Evolutionary conservation across 768 basidiomycete species (phyloP), one percentile per base, ranked within the genome.

Genomic region (Ramaria sp.): DNA sequence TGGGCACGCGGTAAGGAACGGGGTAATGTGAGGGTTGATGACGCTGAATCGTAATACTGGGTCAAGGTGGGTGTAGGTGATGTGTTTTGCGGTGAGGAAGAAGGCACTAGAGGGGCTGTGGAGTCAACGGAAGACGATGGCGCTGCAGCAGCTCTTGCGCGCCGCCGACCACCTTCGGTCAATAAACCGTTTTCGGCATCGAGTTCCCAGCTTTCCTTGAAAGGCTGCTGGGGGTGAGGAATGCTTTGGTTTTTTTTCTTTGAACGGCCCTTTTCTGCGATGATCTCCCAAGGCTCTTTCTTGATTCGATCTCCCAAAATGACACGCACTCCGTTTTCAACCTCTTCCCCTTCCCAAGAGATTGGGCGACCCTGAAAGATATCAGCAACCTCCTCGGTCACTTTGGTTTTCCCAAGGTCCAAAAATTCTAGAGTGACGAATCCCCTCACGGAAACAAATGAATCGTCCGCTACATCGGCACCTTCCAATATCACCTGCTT

Each of bases 251-350:
- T 3, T 61, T 62, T 3, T 61, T 57, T 52, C 66, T 42, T n/a
- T 59, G 57, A 5, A 57, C 63, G 8, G 63, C 62, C 72, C 48
- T 72, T 69, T 61, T 91, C 88, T 16, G 79, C 70, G 63, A 87
- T 87, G 12, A 91, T 58, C 63, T 91, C 89, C 88, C 88, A 90
- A 30, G 77, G 66, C 65, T 91, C 88, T 62, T 80, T 81, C 55
- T 85, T 61, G 24, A 87, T 69, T 59, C 73, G 75, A 69, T 87
- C 88, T 15, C 88, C 89, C 1, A 88, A 72, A 16, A 81, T 69
- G 18, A 90, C 69, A 47, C 75, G 73, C 2, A 77, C 62, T 0
- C 75, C 69, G 16, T 81, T 82, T 37, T 70, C 69, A 3, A 72
- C 70, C 7, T 78, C 78, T 39, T 78, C 76, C 30, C 25, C 48